Conservation (phyloP, 202 grass and related monocot genomes). For the Saccharum hybrid region DNA sequence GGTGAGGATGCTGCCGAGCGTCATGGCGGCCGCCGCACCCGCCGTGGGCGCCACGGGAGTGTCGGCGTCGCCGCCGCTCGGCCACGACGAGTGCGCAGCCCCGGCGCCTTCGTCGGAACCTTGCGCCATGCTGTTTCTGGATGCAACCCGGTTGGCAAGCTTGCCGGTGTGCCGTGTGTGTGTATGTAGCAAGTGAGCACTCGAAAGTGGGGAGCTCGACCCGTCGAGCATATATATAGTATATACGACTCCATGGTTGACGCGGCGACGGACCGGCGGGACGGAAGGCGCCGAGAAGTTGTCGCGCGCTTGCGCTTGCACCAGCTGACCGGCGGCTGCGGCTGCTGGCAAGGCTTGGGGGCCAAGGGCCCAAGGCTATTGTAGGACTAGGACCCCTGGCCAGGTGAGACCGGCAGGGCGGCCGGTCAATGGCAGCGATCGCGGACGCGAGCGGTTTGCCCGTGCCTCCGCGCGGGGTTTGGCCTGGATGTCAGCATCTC, state of each 20-base stretch:
- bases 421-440: background rate
- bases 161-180: background rate
- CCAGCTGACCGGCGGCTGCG: background rate
- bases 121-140: background rate
- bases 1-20: slow-evolving; percentile 1
- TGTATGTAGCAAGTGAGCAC: background rate
- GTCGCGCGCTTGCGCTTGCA: background rate
- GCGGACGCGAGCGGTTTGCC: background rate
- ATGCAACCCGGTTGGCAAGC: background rate
- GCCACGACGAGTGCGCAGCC: background rate
- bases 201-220: background rate
- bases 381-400: too few relatives aligned
- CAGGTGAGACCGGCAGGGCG: background rate
- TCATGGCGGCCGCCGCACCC: background rate
- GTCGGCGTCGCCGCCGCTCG: background rate
- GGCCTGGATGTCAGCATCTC: too few relatives aligned
- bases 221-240: background rate
- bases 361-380: background rate
- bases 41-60: background rate
- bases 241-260: background rate
- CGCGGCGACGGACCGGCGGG: background rate
- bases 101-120: background rate
- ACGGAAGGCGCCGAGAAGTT: background rate
- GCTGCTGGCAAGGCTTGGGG: background rate
- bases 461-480: background rate